Evolutionary conservation across 2,329 filamentous ascomycete species (phyloP), one percentile per base, ranked within the genome.

Genomic region (Xylaria sp.): DNA sequence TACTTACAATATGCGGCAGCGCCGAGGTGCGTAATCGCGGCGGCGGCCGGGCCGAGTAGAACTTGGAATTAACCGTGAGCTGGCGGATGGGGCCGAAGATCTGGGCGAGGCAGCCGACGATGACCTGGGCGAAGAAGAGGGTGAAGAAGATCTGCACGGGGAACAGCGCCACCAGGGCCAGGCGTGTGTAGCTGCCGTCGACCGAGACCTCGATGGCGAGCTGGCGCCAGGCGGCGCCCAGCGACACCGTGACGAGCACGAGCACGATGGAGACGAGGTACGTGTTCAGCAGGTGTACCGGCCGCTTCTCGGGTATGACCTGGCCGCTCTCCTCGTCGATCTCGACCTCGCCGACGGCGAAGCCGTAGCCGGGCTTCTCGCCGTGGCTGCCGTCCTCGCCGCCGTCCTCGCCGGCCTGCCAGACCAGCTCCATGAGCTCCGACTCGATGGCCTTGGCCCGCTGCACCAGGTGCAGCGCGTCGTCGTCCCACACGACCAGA

Each of bases 401-500:
- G 2, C 77, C 76, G 1, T 70, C 65, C 34, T 79, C 79, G 2
- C 79, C 80, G 2, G 78, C 77, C 69, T 84, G 84, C 89, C 89
- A 91, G 2, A 92, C 87, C 1, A 92, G 76, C 63, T 89, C 83
- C 85, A 92, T 90, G 40, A 93, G 76, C 68, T 91, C 87, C 2
- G 83, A 82, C 71, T 93, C 88, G 55, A 93, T 91, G 29, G 80
- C 79, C 66, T 86, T 85, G 41, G 88, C 90, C 50, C 89, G 79
- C 50, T 83, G 74, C 4, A 92, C 78, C 7, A 93, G 75, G 65
- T 91, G 85, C 51, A 87, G 77, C 0, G 89, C 83, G 52, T 92
- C 88, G 61, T 93, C 90, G 61, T 93, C 90, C 90, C 90, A 94
- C 1, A 93, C 89, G 1, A 93, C 76, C 1, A 94, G 75, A 4